phyloP scores from a whole-genome alignment of 345 rosid genomes.

The Rhodomyrtus tomentosa region DNA sequence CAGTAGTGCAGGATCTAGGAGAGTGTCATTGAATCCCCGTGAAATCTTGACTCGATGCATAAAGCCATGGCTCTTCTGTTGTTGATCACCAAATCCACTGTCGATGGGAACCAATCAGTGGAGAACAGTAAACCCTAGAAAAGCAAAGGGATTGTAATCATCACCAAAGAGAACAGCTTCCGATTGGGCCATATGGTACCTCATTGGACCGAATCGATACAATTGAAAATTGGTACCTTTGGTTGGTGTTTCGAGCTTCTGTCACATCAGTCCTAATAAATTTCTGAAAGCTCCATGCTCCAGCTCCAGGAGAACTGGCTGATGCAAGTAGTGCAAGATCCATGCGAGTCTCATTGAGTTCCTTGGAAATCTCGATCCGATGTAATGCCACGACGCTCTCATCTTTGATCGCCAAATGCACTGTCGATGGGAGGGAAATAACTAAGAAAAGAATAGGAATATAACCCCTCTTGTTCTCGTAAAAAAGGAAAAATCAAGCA shows the following conservation, averaged over 20 bases:
- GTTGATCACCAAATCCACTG: background rate
- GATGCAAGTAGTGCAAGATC: constrained; percentile 15
- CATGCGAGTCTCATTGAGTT: background rate
- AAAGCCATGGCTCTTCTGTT: background rate
- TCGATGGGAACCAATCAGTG: background rate
- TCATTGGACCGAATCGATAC: background rate
- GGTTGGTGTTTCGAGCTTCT: background rate
- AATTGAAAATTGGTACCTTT: background rate
- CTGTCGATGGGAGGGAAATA: constrained; percentile 3
- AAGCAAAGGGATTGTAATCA: background rate
- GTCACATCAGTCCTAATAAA: background rate
- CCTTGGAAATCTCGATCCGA: background rate
- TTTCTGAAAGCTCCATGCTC: constrained; percentile 4
- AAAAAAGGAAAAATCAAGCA: background rate
- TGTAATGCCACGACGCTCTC: constrained; percentile 6
- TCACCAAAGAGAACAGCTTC: background rate
- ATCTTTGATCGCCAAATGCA: constrained; percentile 12
- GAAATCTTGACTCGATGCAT: background rate
- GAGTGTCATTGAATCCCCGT: background rate
- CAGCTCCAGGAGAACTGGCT: constrained; percentile 3
- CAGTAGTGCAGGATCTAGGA: constrained; percentile 11
- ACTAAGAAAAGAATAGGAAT: background rate
- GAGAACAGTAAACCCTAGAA: background rate
- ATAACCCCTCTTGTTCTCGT: background rate
- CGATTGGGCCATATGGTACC: background rate